Conservation (phyloP, 202 grass and related monocot species). For the Schoenoplectus triqueter region DNA sequence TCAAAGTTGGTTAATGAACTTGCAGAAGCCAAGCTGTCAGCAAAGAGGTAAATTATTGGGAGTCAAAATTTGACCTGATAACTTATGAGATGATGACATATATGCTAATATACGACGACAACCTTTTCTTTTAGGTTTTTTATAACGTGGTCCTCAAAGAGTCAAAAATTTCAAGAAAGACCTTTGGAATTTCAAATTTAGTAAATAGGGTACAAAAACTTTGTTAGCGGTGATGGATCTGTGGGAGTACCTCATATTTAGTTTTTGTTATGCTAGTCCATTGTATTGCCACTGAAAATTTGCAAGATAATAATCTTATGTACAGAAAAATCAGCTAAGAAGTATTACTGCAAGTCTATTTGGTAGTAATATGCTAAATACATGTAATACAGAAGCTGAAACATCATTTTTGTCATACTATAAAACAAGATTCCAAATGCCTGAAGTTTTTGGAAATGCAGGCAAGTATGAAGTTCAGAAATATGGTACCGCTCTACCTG, state of each 20-base stretch:
- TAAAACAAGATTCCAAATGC: too few relatives aligned
- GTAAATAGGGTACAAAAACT: neutral
- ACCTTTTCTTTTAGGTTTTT: neutral
- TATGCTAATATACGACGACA: neutral
- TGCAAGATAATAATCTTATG: neutral
- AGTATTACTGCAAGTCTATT: neutral
- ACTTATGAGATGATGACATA: neutral
- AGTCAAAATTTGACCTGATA: constrained; percentile 6
- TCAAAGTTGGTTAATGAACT: constrained; percentile 70
- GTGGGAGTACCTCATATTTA: neutral
- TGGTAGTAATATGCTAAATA: neutral
- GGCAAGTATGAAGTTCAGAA: neutral
- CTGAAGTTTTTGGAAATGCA: neutral
- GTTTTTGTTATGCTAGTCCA: neutral
- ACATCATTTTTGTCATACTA: neutral
- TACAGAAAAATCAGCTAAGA: neutral
- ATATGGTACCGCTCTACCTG: neutral
- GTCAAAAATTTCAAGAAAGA: neutral
- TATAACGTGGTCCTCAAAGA: neutral
- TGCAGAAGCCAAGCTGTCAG: constrained; percentile 60
- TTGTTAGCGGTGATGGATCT: neutral
- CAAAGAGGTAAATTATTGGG: constrained; percentile 42
- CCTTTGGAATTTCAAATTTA: constrained; percentile 4
- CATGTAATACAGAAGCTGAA: neutral
- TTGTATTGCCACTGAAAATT: neutral